Evolutionary conservation across 2,329 filamentous ascomycete genomes (phyloP).

Genomic region (Rutstroemia sp.): DNA sequence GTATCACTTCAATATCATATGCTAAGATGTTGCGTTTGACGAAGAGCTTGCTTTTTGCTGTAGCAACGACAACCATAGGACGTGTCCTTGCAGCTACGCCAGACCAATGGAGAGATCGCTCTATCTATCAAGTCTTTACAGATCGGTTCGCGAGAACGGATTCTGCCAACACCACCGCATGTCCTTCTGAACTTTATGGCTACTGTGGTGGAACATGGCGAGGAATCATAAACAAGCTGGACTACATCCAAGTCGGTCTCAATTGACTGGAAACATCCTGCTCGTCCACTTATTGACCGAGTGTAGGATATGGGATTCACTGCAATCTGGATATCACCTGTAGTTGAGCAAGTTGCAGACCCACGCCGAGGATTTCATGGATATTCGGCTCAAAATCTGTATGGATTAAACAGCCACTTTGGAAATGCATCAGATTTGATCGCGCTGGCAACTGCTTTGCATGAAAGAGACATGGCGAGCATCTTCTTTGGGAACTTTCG

Average conservation of each 20-base stretch:
- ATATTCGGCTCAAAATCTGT: constrained; percentile 40
- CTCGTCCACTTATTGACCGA: constrained; percentile 28
- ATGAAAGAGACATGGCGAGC: constrained; percentile 34
- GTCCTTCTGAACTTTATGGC: constrained; percentile 20
- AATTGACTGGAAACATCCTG: neutral
- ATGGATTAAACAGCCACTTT: constrained; percentile 41
- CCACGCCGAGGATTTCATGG: constrained; percentile 35
- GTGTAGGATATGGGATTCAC: constrained; percentile 11
- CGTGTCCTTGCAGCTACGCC: neutral
- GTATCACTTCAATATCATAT: neutral
- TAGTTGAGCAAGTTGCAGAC: constrained; percentile 33
- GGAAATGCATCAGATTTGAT: constrained; percentile 40
- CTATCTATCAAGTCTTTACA: constrained; percentile 7
- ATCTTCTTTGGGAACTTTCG: neutral
- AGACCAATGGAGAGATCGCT: neutral
- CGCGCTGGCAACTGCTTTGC: constrained; percentile 37
- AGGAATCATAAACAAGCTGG: constrained; percentile 34
- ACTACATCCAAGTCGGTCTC: constrained; percentile 33
- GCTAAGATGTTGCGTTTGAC: neutral
- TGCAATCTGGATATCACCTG: constrained; percentile 37
- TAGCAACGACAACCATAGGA: neutral
- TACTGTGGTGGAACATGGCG: constrained; percentile 43
- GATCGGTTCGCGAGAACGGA: constrained; percentile 37
- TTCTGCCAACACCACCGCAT: constrained; percentile 24
- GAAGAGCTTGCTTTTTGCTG: neutral